Percentiles rank a stretch among this genome's conserved stretches.
These are phyloP conservation scores for Gossypium lobatum DNA, from an alignment of 441 rosid species.

Conservation along the genomic window DNA sequence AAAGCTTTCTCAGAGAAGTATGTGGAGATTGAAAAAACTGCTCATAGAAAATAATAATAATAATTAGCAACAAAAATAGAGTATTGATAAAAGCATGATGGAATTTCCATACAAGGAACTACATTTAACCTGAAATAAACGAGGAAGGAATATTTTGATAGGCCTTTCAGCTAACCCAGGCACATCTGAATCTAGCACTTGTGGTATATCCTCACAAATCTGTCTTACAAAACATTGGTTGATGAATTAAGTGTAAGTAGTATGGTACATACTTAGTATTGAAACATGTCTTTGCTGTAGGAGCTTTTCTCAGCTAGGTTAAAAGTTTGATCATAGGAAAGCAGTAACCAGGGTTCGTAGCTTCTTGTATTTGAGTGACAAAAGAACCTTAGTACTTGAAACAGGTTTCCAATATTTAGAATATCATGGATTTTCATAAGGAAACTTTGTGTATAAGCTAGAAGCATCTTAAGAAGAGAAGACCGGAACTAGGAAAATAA, in stretches of 20 bases:
- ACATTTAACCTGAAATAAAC: slow-evolving; percentile 66
- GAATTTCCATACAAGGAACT: not conserved
- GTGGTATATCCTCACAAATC: slow-evolving; percentile 98
- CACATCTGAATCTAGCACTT: slow-evolving; percentile 80
- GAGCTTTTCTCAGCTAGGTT: not conserved
- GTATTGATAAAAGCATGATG: not conserved
- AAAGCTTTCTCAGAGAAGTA: slow-evolving; percentile 74
- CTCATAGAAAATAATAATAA: slow-evolving; percentile 20
- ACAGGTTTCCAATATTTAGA: not conserved
- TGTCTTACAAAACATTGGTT: slow-evolving; percentile 25
- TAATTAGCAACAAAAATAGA: slow-evolving; percentile 1
- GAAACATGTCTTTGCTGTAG: not conserved
- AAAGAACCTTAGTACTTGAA: not conserved
- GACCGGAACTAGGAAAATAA: not conserved
- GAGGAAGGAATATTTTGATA: slow-evolving; percentile 75
- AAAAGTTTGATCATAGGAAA: not conserved
- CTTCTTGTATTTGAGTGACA: not conserved
- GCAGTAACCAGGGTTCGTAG: not conserved
- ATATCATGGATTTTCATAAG: not conserved
- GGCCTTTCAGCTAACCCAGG: slow-evolving; percentile 92
- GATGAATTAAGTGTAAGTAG: not conserved
- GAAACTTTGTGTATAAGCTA: not conserved
- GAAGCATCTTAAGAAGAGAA: not conserved
- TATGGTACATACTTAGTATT: not conserved
- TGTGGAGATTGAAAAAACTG: slow-evolving; percentile 98